Percentiles rank a stretch among this genome's conserved stretches.
phyloP scores from a whole-genome alignment of 805 yeast genomes.

The Brettanomyces bruxellensis region DNA sequence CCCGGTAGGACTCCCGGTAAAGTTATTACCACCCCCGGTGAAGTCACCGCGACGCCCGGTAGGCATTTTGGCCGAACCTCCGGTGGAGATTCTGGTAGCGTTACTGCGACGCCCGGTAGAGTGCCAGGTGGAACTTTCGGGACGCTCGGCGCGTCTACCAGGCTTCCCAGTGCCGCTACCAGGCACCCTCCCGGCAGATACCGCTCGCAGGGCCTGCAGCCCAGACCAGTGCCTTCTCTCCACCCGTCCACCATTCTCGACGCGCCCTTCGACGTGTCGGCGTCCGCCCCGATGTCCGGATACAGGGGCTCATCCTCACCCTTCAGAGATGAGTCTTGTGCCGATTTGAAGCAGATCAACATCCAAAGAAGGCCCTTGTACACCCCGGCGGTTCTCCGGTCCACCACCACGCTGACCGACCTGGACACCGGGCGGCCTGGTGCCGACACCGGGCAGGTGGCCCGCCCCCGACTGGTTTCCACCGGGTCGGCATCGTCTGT shows the following conservation, averaged over 20 bases:
- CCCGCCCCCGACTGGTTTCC: constrained; percentile 10
- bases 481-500: constrained; percentile 17
- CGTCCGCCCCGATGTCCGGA: constrained; percentile 1
- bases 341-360: constrained; percentile 56
- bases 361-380: constrained; percentile 82
- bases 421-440: constrained; percentile 6
- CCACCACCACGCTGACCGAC: constrained; percentile 6
- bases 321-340: constrained; percentile 19
- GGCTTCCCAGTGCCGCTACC: too few species aligned
- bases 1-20: too few species aligned
- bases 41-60: too few species aligned
- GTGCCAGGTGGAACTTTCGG: too few species aligned
- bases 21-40: too few species aligned
- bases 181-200: too few species aligned
- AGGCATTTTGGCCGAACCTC: too few species aligned
- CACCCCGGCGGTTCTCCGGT: constrained; percentile 79
- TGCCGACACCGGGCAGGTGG: neutral
- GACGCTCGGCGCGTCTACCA: too few species aligned
- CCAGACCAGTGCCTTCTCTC: neutral
- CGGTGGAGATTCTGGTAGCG: too few species aligned
- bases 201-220: neutral
- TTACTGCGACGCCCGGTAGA: too few species aligned
- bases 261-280: neutral
- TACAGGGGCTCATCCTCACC: constrained; percentile 18
- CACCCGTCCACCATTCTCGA: constrained; percentile 1